Evolutionary conservation across 345 rosid species (phyloP).

Genomic region (Pistacia atlantica): DNA sequence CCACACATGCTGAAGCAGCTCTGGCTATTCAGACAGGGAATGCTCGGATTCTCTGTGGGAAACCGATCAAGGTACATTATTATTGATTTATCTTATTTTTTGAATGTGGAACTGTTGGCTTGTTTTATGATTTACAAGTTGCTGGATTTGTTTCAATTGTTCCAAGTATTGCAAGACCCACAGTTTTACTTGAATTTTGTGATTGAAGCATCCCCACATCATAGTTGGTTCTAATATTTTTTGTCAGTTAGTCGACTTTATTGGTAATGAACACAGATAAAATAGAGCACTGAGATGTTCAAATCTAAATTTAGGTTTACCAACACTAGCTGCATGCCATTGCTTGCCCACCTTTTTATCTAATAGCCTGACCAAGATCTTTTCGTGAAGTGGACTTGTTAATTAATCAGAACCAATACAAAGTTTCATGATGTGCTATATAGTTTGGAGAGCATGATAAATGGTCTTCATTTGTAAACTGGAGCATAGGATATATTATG

Average conservation of each 20-base stretch:
- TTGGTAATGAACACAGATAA: background rate
- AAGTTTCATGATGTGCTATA: background rate
- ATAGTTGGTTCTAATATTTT: background rate
- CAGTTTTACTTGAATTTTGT: background rate
- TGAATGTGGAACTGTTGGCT: background rate
- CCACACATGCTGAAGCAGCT: constrained; percentile 78
- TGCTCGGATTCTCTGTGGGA: constrained; percentile 64
- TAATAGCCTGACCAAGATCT: background rate
- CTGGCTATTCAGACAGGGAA: constrained; percentile 91
- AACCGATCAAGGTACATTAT: constrained; percentile 67
- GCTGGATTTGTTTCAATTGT: background rate
- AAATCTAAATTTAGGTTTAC: background rate
- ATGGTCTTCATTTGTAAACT: background rate
- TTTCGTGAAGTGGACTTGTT: background rate
- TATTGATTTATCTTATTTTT: background rate
- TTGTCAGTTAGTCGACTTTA: background rate
- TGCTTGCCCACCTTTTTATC: background rate
- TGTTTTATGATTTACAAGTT: background rate
- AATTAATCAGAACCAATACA: background rate
- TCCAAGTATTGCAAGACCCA: background rate
- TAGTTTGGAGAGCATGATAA: too few species aligned
- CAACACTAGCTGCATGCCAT: background rate
- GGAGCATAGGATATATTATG: background rate
- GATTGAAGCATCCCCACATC: background rate
- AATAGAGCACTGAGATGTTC: background rate